Percentiles rank a stretch among this genome's conserved stretches.
Conservation (phyloP, 345 rosid genomes). For the Aegle marmelos region DNA sequence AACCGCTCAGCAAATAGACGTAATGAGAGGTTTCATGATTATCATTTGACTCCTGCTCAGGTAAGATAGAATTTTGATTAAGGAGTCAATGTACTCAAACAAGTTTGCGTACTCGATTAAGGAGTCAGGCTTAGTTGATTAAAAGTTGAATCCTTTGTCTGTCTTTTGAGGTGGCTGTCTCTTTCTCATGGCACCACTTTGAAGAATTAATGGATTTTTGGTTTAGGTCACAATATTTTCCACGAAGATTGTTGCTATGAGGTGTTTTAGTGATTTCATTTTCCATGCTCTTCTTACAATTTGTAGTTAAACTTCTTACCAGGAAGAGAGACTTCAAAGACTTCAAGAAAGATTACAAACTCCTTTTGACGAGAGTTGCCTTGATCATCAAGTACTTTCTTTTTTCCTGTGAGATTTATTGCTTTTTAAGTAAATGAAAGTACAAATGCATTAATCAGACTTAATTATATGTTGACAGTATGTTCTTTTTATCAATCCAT, state of each 20-base stretch:
- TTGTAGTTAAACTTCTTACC: conserved; percentile 18
- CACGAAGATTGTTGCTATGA: not conserved
- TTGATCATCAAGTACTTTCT: conserved; percentile 75
- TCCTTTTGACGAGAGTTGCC: conserved; percentile 82
- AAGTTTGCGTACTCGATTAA: not conserved
- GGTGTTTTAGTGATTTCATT: not conserved
- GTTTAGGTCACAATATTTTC: not conserved
- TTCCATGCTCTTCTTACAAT: not conserved
- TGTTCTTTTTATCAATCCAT: not conserved
- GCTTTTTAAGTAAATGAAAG: not conserved
- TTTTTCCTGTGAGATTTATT: conserved; percentile 4
- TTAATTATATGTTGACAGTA: not conserved
- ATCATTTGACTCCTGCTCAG: conserved; percentile 62
- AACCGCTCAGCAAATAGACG: conserved; percentile 58
- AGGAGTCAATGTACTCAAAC: not conserved
- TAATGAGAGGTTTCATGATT: conserved; percentile 46
- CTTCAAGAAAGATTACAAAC: conserved; percentile 70
- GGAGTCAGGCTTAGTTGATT: not conserved
- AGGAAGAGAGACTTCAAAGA: conserved; percentile 77
- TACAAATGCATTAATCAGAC: not conserved
- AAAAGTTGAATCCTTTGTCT: not conserved
- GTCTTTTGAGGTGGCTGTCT: not conserved
- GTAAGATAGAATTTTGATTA: conserved; percentile 32
- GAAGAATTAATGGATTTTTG: conserved; percentile 1
- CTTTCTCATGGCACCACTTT: not conserved